Conservation (phyloP, 768 basidiomycete species). For the Amanita fuliginea region DNA sequence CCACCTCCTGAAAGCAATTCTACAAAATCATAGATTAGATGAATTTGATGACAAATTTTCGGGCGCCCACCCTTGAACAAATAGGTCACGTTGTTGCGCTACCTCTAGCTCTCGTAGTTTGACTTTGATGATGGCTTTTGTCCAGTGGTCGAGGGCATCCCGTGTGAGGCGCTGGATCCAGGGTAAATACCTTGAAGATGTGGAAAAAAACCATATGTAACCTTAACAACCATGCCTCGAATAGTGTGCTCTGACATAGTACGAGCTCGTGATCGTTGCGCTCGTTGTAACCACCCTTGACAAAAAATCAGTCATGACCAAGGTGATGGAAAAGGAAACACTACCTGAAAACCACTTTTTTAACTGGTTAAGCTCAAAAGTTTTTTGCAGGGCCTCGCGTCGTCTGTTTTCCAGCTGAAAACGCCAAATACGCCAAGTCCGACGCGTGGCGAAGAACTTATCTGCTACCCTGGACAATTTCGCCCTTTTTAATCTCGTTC, state of each 20-base stretch:
- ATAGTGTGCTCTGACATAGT: conserved; percentile 5
- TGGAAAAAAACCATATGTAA: conserved; percentile 6
- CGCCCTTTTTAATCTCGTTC: conserved; percentile 33
- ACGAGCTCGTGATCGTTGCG: neutral
- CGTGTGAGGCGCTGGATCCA: conserved; percentile 37
- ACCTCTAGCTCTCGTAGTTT: conserved; percentile 67
- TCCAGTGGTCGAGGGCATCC: conserved; percentile 49
- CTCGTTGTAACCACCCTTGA: conserved; percentile 7
- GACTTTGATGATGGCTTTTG: conserved; percentile 58
- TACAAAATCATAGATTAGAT: conserved; percentile 14
- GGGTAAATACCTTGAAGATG: conserved; percentile 4
- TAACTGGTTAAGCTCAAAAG: conserved; percentile 28
- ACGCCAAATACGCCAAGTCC: conserved; percentile 38
- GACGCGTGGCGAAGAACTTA: conserved; percentile 37
- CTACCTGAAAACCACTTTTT: conserved; percentile 10
- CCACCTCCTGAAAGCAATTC: conserved; percentile 61
- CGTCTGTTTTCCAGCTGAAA: conserved; percentile 30
- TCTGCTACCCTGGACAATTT: conserved; percentile 46
- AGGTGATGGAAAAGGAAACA: neutral
- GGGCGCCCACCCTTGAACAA: conserved; percentile 20
- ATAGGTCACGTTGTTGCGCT: conserved; percentile 28
- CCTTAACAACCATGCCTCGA: conserved; percentile 11
- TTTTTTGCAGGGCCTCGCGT: conserved; percentile 32
- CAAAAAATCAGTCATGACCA: neutral
- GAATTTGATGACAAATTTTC: neutral